A percentile compares a stretch with the other conserved stretches of the same genome.
phyloP scores from a whole-genome alignment of 2,329 filamentous ascomycete genomes.

The Xylariaceae sp. region DNA sequence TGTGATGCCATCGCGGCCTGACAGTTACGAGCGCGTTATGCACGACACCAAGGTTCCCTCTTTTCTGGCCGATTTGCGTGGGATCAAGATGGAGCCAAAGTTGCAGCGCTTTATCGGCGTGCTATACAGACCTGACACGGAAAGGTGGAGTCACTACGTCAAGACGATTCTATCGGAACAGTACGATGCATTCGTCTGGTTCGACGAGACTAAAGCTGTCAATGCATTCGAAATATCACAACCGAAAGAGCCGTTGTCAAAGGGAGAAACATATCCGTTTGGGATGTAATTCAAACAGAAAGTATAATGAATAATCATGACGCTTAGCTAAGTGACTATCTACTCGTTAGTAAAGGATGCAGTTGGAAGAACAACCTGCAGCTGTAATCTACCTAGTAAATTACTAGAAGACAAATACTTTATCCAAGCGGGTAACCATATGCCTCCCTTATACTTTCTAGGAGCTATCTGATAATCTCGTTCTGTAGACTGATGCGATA shows the following conservation, averaged over 20 bases:
- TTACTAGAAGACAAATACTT: too few relatives aligned
- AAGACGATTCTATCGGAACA: slow-evolving; percentile 48
- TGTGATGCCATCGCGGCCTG: slow-evolving; percentile 47
- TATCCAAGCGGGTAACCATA: too few relatives aligned
- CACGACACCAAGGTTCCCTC: slow-evolving; percentile 48
- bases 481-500: too few relatives aligned
- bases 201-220: slow-evolving; percentile 50
- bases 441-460: too few relatives aligned
- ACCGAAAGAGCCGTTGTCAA: slow-evolving; percentile 44
- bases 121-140: slow-evolving; percentile 53
- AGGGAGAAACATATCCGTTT: slow-evolving; percentile 56
- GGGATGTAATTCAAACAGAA: slow-evolving; percentile 40
- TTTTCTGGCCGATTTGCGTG: slow-evolving; percentile 51
- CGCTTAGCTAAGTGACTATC: too few relatives aligned
- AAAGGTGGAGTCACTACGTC: slow-evolving; percentile 53
- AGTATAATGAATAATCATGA: too few relatives aligned
- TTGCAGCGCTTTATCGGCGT: slow-evolving; percentile 58
- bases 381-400: too few relatives aligned
- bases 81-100: slow-evolving; percentile 39
- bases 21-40: slow-evolving; percentile 53
- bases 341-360: too few relatives aligned
- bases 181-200: slow-evolving; percentile 54
- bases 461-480: too few relatives aligned
- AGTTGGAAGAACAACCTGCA: too few relatives aligned
- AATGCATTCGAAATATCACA: slow-evolving; percentile 48